Base-by-base conservation (phyloP, 306 rosid species). In the Prunus fruticosa region DNA sequence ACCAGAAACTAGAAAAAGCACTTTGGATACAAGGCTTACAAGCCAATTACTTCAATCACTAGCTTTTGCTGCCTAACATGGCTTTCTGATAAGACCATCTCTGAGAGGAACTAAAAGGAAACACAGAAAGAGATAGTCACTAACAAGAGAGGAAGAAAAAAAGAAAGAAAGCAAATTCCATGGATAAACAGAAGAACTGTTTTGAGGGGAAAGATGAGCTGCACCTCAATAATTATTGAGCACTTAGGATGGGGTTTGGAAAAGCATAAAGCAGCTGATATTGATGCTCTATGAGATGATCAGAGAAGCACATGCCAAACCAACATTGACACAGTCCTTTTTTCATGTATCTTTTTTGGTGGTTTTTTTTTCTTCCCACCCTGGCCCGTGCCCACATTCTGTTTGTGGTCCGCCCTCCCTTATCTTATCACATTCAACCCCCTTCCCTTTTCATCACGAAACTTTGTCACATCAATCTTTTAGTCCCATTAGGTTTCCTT, bases 251-350 rank as follows among this genome's bases (percentile, higher is more conserved):
- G 80, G 56, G 80, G 61, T 58, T 85, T 64, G 84, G 70, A 77
- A 84, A 85, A 85, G 89, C 90, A 88, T 71, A 91, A 89, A 88
- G 90, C 83, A 68, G 75, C 23, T 84, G 97, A 91, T 34, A 89
- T 88, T 85, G 92, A 89, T 84, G 81, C 92, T 76, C 81, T 70
- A 82, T 41, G 87, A 82, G 67, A 85, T 85, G 87, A 88, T 82
- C 91, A 81, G 92, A 80, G 83, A 78, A 46, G 88, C 97, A 95
- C 96, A 92, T 95, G 97, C 86, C 28, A 53, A 84, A 50, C 69
- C 86, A 85, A 87, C 88, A 75, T 77, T 85, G 74, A 88, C 87
- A 80, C 84, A 72, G 43, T 83, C 56, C 80, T 58, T 78, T 52
- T 32, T 78, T 65, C 45, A 51, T 11, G 10, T 11, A 27, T 51